Conservation (phyloP, 2,329 filamentous ascomycete species). For the Fusarium veterinarium region DNA sequence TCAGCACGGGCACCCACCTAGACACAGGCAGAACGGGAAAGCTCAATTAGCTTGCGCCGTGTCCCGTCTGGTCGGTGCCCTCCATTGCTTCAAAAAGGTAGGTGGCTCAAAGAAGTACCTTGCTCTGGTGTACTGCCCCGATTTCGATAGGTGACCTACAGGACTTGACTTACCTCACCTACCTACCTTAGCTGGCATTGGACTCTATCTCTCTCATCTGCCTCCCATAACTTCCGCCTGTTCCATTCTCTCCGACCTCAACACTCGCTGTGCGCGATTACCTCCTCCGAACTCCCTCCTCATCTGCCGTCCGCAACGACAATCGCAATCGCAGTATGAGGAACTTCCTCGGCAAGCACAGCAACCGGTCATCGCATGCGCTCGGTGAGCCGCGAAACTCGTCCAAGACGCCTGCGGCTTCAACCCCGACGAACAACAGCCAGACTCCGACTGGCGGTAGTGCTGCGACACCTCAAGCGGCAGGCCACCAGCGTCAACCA, state of each 20-base stretch:
- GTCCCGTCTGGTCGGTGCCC: conserved; percentile 17
- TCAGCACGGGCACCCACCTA: neutral
- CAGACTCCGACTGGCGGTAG: conserved; percentile 37
- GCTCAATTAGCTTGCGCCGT: conserved; percentile 2
- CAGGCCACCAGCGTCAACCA: conserved; percentile 19
- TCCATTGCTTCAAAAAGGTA: neutral
- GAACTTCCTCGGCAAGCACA: conserved; percentile 65
- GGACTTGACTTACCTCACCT: conserved; percentile 9
- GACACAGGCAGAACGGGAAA: neutral
- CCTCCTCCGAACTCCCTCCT: neutral
- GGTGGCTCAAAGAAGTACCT: neutral
- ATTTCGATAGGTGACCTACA: conserved; percentile 21
- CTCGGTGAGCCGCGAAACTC: conserved; percentile 59
- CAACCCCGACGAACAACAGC: conserved; percentile 23
- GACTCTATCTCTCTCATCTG: conserved; percentile 26
- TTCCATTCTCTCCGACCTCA: conserved; percentile 14
- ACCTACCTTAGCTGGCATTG: neutral
- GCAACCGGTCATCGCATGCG: conserved; percentile 68
- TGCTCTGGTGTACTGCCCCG: conserved; percentile 19
- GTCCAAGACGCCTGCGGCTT: conserved; percentile 32
- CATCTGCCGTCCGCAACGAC: conserved; percentile 26
- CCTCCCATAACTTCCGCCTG: conserved; percentile 16
- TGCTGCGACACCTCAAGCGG: conserved; percentile 33
- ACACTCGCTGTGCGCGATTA: conserved; percentile 23
- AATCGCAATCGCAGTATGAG: conserved; percentile 56